These are phyloP conservation scores for Tolypocladium inflatum DNA, from an alignment of 2,329 filamentous ascomycete genomes.

Conservation along the genomic window DNA sequence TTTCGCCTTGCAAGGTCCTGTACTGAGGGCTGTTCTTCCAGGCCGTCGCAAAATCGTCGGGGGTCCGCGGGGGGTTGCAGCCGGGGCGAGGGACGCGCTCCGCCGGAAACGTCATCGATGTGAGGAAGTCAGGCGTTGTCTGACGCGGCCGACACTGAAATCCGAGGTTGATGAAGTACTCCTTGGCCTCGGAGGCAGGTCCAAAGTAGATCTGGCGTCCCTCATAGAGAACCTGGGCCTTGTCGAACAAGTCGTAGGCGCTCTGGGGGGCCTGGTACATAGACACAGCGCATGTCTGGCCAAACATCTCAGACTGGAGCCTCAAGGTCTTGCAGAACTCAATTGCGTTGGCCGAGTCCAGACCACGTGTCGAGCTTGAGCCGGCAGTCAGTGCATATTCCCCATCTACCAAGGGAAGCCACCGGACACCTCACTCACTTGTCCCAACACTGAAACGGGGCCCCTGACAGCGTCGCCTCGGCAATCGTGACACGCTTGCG, in stretches of 20 bases:
- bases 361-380: not conserved
- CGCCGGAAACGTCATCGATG: constrained; percentile 32
- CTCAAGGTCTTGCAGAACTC: not conserved
- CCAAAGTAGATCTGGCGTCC: constrained; percentile 61
- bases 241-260: constrained; percentile 45
- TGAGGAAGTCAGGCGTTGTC: constrained; percentile 55
- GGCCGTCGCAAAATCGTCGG: constrained; percentile 25
- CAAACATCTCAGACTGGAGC: not conserved
- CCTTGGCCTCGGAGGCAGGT: constrained; percentile 42
- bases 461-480: not conserved
- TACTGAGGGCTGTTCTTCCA: constrained; percentile 22
- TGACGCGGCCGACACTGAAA: constrained; percentile 48
- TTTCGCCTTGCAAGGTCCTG: constrained; percentile 8
- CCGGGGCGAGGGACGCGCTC: constrained; percentile 23
- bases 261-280: constrained; percentile 12
- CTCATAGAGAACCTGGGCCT: constrained; percentile 52
- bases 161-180: constrained; percentile 48
- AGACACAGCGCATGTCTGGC: not conserved
- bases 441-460: not conserved
- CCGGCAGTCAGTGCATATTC: not conserved
- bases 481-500: not conserved
- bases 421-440: not conserved
- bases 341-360: not conserved
- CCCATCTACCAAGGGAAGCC: not conserved
- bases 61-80: constrained; percentile 23